phyloP scores from a whole-genome alignment of 495 filamentous ascomycete genomes.

The Penicillium ochrochloron region DNA sequence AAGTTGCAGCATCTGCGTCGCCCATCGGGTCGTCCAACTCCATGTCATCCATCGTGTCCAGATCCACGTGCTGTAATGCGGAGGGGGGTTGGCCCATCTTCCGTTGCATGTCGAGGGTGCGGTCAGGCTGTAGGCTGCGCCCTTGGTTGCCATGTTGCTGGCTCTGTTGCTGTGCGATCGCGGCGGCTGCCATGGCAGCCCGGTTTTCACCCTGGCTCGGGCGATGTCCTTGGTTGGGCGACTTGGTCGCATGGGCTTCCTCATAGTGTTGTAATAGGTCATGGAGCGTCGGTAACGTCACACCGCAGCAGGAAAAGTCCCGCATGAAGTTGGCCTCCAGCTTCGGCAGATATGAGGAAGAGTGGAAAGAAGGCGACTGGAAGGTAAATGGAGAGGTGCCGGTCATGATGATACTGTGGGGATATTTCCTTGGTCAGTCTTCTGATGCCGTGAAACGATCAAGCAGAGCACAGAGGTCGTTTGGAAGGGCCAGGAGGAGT shows the following conservation, averaged over 20 bases:
- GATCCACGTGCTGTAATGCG: slow-evolving; percentile 59
- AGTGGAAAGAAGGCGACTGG: slow-evolving; percentile 94
- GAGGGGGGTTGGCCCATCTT: slow-evolving; percentile 50
- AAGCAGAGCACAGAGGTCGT: slow-evolving; percentile 18
- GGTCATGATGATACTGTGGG: slow-evolving; percentile 85
- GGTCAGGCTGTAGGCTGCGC: slow-evolving; percentile 47
- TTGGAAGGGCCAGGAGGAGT: neutral
- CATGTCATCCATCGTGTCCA: slow-evolving; percentile 93
- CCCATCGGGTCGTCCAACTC: slow-evolving; percentile 88
- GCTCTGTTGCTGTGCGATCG: slow-evolving; percentile 58
- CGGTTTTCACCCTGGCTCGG: slow-evolving; percentile 59
- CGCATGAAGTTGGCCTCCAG: slow-evolving; percentile 96
- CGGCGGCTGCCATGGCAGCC: slow-evolving; percentile 60
- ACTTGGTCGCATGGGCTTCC: slow-evolving; percentile 79
- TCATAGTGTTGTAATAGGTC: slow-evolving; percentile 97
- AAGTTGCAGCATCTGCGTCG: slow-evolving; percentile 63
- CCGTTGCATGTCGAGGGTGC: slow-evolving; percentile 47
- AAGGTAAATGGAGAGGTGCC: slow-evolving; percentile 91
- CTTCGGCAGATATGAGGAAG: slow-evolving; percentile 96
- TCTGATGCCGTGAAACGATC: slow-evolving; percentile 29
- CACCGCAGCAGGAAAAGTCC: slow-evolving; percentile 92
- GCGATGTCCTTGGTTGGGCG: slow-evolving; percentile 60
- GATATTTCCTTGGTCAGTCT: slow-evolving; percentile 35
- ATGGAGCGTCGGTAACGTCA: slow-evolving; percentile 85
- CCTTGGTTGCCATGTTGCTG: slow-evolving; percentile 54